Percentiles rank a stretch among this genome's conserved stretches.
phyloP scores from a whole-genome alignment of 768 basidiomycete genomes.

The Thelephora aurantiotincta region DNA sequence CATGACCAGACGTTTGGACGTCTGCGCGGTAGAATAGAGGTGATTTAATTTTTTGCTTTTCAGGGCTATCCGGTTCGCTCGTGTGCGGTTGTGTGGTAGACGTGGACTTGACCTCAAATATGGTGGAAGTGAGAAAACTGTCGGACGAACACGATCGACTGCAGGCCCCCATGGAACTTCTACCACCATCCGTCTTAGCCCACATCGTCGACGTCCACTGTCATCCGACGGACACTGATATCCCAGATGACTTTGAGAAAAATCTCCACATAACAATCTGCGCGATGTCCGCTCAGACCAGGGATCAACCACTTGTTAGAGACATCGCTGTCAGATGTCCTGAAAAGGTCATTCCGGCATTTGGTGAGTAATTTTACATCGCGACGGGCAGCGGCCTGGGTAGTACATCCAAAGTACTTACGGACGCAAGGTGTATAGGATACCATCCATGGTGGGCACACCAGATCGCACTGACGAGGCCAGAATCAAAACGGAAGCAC shows the following conservation, averaged over 20 bases:
- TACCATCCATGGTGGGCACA: constrained; percentile 94
- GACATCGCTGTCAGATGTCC: constrained; percentile 47
- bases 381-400: constrained; percentile 15
- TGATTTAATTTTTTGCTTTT: no score
- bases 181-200: constrained; percentile 27
- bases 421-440: constrained; percentile 28
- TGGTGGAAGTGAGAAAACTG: no score
- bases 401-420: constrained; percentile 1
- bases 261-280: constrained; percentile 53
- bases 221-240: constrained; percentile 74
- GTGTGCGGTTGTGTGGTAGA: no score
- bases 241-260: constrained; percentile 34
- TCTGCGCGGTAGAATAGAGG: no score
- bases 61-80: no score
- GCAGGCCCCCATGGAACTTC: no score
- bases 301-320: constrained; percentile 62
- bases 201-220: constrained; percentile 84
- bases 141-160: no score
- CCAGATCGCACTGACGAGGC: constrained; percentile 37
- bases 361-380: constrained; percentile 35
- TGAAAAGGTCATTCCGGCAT: constrained; percentile 69
- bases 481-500: constrained; percentile 50
- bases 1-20: no score
- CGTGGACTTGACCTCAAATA: no score
- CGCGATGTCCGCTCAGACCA: constrained; percentile 60